Base-by-base conservation (phyloP, 495 filamentous ascomycete species). In the Aspergillus funiculosus region DNA sequence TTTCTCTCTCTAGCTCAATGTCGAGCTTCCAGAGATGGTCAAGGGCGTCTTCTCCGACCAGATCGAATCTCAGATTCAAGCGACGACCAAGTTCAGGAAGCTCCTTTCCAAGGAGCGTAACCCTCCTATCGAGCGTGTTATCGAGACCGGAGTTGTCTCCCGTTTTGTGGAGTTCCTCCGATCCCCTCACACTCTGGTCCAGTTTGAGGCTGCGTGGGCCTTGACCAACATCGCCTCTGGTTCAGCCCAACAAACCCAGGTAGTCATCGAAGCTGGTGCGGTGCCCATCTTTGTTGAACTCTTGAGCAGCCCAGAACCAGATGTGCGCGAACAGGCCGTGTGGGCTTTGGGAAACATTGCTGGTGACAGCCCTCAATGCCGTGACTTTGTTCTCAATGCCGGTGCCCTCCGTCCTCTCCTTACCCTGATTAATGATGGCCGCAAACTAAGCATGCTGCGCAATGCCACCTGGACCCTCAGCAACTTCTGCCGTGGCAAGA, bases 401-500 rank as follows among this genome's bases (percentile, higher is more conserved):
- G 92, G 92, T 61, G 92, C 92, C 56, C 80, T 98, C 19, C 86
- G 85, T 57, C 92, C 92, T 26, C 78, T 98, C 28, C 75, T 98
- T 36, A 78, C 74, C 60, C 79, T 98, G 28, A 81, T 98, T 31
- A 92, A 91, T 30, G 94, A 99, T 66, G 95, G 91, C 74, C 87
- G 94, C 56, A 99, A 99, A 78, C 76, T 99, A 39, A 95, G 89
- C 76, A 99, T 99, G 94, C 81, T 99, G 28, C 79, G 94, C 43
- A 99, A 99, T 63, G 94, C 94, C 18, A 97, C 94, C 19, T 99
- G 94, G 94, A 99, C 94, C 18, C 75, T 99, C 39, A 97, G 94
- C 76, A 99, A 99, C 74, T 99, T 99, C 74, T 99, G 94, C 73
- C 91, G 94, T 76, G 94, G 94, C 68, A 99, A 97, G 79, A 95